Evolutionary conservation across 352 stramenopile genomes (phyloP).

Genomic region (Globisporangium megalacanthum): DNA sequence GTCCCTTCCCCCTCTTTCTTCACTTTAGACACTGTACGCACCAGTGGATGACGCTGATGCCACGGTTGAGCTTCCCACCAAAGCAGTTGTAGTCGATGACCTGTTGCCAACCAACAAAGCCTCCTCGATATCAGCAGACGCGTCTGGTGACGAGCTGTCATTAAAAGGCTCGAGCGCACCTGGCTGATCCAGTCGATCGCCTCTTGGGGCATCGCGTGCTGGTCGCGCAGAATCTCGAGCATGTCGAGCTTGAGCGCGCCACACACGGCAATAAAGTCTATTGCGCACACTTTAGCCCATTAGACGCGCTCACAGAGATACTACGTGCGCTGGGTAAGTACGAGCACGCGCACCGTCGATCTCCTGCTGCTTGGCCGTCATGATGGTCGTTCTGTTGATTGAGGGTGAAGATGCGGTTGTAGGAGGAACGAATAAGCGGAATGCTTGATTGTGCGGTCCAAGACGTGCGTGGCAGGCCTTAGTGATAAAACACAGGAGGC

Average conservation of each 20-base stretch:
- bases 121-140: background rate
- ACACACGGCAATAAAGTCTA: constrained; percentile 80
- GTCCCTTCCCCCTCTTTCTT: background rate
- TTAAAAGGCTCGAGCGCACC: constrained; percentile 4
- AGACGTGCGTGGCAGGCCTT: no score
- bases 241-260: constrained; percentile 71
- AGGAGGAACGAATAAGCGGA: constrained; percentile 1
- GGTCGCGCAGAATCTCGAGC: constrained; percentile 50
- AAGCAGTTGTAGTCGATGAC: constrained; percentile 97
- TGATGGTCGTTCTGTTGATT: constrained; percentile 4
- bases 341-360: constrained; percentile 23
- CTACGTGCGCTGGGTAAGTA: background rate
- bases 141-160: background rate
- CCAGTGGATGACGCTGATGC: constrained; percentile 94
- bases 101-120: constrained; percentile 6
- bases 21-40: constrained; percentile 8
- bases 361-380: constrained; percentile 35
- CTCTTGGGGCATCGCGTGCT: constrained; percentile 76
- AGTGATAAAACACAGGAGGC: constrained; percentile 1
- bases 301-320: no score
- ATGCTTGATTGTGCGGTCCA: no score
- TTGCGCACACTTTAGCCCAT: background rate
- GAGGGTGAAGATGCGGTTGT: background rate
- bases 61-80: constrained; percentile 98
- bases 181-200: constrained; percentile 72